Base-by-base conservation (phyloP, 1,284 basidiomycete species). In the Tetrapyrgos nigripes region DNA sequence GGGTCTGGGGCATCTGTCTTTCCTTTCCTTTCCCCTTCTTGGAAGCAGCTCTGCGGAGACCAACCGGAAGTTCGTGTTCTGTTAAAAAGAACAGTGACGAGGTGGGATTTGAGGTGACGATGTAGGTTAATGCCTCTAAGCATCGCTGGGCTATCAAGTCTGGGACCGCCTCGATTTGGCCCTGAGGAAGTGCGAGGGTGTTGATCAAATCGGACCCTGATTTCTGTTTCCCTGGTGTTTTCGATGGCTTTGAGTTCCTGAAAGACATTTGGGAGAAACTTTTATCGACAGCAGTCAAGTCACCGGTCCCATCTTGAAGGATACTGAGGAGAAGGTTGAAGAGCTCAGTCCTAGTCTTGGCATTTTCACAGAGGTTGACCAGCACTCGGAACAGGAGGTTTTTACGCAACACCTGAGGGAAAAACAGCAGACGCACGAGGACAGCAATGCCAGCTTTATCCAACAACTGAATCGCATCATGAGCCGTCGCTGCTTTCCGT, bases 11-110 rank as follows among this genome's bases (percentile, higher is more conserved):
- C 1, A 80, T 76, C 65, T 89, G 88, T 71, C 92, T 93, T 71
- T 96, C 94, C 75, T 97, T 97, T 21, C 93, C 94, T 74, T 97
- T 97, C 21, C 94, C 94, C 73, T 97, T 97, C 75, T 90, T 93
- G 11, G 84, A 83, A 0, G 81, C 75, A 6, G 80, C 74, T 65
- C 88, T 87, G 63, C 87, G 87, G 24, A 96, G 80, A 31, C 91
- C 89, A 17, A 83, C 82, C 4, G 92, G 88, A 28, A 95, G 78
- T 66, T 98, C 96, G 67, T 97, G 94, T 73, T 98, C 96, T 0
- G 90, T 93, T 58, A 98, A 80, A 86, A 98, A 98, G 81, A 96
- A 98, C 21, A 94, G 75, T 1, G 94, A 91, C 1, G 93, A 92
- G 17, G 85, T 73, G 59, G 94, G 89, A 73, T 97, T 97, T 24